Evolutionary conservation across 306 rosid species (phyloP), one percentile per base, ranked within the genome.

Genomic region (Lathyrus tuberosus): DNA sequence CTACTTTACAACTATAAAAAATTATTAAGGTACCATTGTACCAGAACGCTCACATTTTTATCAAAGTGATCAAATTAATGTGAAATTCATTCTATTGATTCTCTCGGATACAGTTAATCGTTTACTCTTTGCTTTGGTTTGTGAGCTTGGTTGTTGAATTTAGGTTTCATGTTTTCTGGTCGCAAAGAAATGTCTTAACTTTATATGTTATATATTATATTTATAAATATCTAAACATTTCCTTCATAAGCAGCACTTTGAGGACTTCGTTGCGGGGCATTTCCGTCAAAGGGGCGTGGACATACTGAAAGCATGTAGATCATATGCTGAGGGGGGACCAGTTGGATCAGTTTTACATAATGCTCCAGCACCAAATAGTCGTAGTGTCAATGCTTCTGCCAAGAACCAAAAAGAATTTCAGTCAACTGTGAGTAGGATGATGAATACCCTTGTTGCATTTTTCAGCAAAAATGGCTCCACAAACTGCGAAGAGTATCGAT

Each of bases 401-500:
- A 67, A 68, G 42, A 62, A 5, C 40, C 73, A 82, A 17, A 69
- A 14, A 26, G 81, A 79, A 18, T 91, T 91, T 61, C 84, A 70
- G 78, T 11, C 77, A 16, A 70, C 79, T 77, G 82, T 91, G 74
- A 46, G 69, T 53, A 74, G 76, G 65, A 79, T 88, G 88, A 91
- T 88, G 82, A 83, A 71, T 46, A 56, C 81, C 9, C 92, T 91
- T 0, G 24, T 86, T 65, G 86, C 87, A 28, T 65, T 75, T 69
- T 91, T 91, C 87, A 62, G 84, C 44, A 80, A 72, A 79, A 91
- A 83, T 60, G 95, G 97, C 57, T 83, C 90, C 15, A 83, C 80
- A 17, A 84, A 86, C 33, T 81, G 84, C 12, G 95, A 90, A 57
- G 76, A 77, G 73, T 86, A 84, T 76, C 81, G 80, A 44, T 59